A percentile compares a stretch with the other conserved stretches of the same genome.
These are phyloP conservation scores for Cordyceps javanica DNA, from an alignment of 2,329 filamentous ascomycete species.

Conservation along the genomic window DNA sequence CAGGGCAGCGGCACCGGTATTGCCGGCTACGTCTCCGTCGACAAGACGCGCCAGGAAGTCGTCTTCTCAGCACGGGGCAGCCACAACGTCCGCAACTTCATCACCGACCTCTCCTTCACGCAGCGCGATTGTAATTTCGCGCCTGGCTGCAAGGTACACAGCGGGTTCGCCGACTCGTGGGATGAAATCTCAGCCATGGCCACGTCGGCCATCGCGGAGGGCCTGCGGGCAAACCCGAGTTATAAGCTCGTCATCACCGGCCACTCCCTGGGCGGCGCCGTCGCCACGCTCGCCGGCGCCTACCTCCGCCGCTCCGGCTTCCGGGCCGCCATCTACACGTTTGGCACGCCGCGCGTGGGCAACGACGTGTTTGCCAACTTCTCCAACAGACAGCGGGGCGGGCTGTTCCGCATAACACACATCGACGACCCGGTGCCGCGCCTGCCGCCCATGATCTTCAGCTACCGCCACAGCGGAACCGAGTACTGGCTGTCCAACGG, in stretches of 20 bases:
- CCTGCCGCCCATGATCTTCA: slow-evolving; percentile 54
- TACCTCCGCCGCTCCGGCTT: slow-evolving; percentile 45
- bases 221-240: slow-evolving; percentile 39
- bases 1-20: slow-evolving; percentile 37
- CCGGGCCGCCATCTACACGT: slow-evolving; percentile 54
- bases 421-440: slow-evolving; percentile 60
- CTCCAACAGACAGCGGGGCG: slow-evolving; percentile 45
- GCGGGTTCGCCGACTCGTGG: slow-evolving; percentile 57
- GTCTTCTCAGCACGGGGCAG: slow-evolving; percentile 57
- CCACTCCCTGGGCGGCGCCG: slow-evolving; percentile 62
- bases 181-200: slow-evolving; percentile 41
- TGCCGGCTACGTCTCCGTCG: slow-evolving; percentile 45
- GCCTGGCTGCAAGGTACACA: slow-evolving; percentile 44
- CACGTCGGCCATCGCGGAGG: slow-evolving; percentile 36
- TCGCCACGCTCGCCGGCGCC: slow-evolving; percentile 54
- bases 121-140: slow-evolving; percentile 24
- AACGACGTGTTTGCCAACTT: slow-evolving; percentile 50
- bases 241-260: slow-evolving; percentile 57
- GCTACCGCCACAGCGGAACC: slow-evolving; percentile 59
- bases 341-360: slow-evolving; percentile 60
- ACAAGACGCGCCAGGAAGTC: slow-evolving; percentile 45
- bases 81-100: slow-evolving; percentile 52
- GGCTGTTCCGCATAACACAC: slow-evolving; percentile 61
- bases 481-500: slow-evolving; percentile 58
- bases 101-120: slow-evolving; percentile 42